Conservation (phyloP, 345 rosid species). For the Dovyalis caffra region DNA sequence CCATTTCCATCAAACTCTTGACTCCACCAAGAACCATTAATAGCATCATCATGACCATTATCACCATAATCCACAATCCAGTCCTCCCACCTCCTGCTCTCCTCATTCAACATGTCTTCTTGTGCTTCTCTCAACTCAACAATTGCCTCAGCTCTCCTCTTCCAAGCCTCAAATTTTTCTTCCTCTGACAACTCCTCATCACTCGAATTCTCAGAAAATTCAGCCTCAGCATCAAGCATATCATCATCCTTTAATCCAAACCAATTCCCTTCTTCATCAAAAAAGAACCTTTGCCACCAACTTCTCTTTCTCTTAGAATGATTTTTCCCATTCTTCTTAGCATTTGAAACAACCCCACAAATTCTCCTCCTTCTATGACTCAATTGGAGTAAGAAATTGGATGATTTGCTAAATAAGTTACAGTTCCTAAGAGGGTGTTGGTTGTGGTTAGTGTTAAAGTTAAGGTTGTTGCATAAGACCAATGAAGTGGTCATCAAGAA, state of each 20-base stretch:
- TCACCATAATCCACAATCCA: constrained; percentile 64
- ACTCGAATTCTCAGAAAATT: constrained; percentile 23
- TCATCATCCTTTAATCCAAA: constrained; percentile 68
- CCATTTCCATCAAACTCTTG: constrained; percentile 41
- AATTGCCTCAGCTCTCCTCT: constrained; percentile 87
- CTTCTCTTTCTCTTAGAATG: constrained; percentile 41
- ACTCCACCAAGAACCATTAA: constrained; percentile 46
- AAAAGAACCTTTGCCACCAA: constrained; percentile 87
- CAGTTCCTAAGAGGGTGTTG: constrained; percentile 15
- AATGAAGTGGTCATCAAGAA: constrained; percentile 71
- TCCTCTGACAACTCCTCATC: constrained; percentile 48
- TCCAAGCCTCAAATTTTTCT: constrained; percentile 86
- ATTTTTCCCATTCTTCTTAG: constrained; percentile 31
- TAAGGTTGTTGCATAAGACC: constrained; percentile 44
- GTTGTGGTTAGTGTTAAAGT: constrained; percentile 33
- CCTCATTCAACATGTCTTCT: constrained; percentile 65
- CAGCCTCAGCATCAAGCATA: constrained; percentile 40
- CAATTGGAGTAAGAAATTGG: constrained; percentile 22
- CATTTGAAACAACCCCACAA: constrained; percentile 46
- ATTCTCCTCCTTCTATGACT: constrained; percentile 29
- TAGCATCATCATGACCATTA: constrained; percentile 1
- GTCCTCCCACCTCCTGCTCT: constrained; percentile 88
- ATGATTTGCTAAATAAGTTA: background rate
- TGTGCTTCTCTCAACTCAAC: constrained; percentile 86
- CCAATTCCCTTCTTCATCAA: constrained; percentile 88